Conservation (phyloP, 495 filamentous ascomycete species). For the Talaromyces borbonicus region DNA sequence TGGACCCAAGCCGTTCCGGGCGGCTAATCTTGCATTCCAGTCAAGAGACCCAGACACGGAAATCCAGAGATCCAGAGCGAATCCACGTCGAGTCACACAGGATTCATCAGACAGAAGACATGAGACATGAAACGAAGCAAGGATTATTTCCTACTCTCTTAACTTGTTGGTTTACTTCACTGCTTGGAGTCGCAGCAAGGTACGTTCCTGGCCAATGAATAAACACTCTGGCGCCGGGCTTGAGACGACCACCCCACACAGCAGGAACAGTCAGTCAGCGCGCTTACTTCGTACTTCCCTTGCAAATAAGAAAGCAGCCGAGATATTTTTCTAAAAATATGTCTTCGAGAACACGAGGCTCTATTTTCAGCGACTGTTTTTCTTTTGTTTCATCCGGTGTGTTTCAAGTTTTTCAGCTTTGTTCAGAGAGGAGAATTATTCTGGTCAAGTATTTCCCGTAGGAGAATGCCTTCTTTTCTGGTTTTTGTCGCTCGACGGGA, state of each 20-base stretch:
- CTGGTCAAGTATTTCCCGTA: not conserved
- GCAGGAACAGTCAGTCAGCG: not conserved
- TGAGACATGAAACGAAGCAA: not conserved
- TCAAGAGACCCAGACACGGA: too few relatives aligned
- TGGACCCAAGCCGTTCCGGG: too few relatives aligned
- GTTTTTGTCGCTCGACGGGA: not conserved
- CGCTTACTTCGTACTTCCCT: not conserved
- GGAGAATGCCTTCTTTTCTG: not conserved
- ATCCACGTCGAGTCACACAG: not conserved
- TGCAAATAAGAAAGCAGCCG: too few relatives aligned
- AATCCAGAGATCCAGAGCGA: not conserved
- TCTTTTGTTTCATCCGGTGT: too few relatives aligned
- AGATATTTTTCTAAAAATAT: not conserved
- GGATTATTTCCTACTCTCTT: too few relatives aligned
- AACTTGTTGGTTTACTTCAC: too few relatives aligned
- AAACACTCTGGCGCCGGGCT: not conserved
- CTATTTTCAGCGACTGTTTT: slow-evolving; percentile 5
- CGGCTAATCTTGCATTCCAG: too few relatives aligned
- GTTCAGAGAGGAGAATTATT: not conserved
- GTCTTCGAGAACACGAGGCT: not conserved
- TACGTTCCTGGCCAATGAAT: not conserved
- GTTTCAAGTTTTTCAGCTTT: too few relatives aligned
- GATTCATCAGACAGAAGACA: not conserved
- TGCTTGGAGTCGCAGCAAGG: too few relatives aligned
- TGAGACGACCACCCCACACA: not conserved